Evolutionary conservation across 805 yeast genomes (phyloP), one percentile per base, ranked within the genome.

Genomic region (Teunomyces kruisii): DNA sequence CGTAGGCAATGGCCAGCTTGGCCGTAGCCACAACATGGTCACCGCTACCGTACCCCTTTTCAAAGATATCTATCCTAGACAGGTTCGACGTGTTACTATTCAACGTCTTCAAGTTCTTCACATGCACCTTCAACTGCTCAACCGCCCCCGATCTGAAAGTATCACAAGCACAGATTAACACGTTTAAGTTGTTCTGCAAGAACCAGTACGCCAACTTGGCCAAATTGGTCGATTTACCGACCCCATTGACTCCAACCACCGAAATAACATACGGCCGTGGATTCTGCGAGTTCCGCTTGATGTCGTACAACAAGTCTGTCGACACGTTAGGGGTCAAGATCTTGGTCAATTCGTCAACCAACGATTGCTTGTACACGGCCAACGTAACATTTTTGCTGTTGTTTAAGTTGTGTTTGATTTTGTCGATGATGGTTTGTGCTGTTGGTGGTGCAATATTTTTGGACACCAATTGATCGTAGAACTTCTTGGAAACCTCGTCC

Each of bases 141-240:
- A 92, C 97, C 0, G 99, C 99, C 42, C 99, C 99, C 0, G 97
- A 88, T 66, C 99, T 79, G 70, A 92, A 92, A 0, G 99, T 94
- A 69, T 92, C 99, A 69, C 98, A 92, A 0, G 99, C 99, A 16
- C 96, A 95, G 56, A 92, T 86, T 42, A 92, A 74, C 1, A 92
- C 96, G 53, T 79, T 81, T 62, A 88, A 76, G 59, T 92, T 83
- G 64, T 94, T 92, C 59, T 94, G 97, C 45, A 92, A 68, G 42
- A 92, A 75, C 99, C 99, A 92, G 64, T 88, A 92, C 2, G 97
- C 98, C 42, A 92, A 70, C 65, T 92, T 92, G 19, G 98, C 94
- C 49, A 92, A 72, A 59, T 92, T 94, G 2, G 99, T 92, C 0
- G 98, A 92, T 65, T 92, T 92, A 10, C 99, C 99, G 32, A 92